These are phyloP conservation scores for Ilyonectria robusta DNA, from an alignment of 2,329 filamentous ascomycete genomes.

Conservation along the genomic window DNA sequence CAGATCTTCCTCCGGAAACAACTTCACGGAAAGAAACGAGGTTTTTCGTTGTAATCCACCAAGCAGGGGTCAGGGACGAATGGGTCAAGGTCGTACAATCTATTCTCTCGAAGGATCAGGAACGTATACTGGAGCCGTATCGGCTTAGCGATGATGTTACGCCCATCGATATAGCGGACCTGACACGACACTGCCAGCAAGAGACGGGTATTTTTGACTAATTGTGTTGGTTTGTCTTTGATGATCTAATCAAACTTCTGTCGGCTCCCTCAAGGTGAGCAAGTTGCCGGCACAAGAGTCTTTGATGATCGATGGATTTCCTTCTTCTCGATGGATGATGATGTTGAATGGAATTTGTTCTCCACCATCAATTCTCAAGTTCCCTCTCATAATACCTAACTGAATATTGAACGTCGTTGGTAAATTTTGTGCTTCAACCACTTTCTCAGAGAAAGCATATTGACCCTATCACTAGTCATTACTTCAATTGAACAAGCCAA, in stretches of 20 bases:
- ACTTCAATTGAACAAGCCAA: no score
- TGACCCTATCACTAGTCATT: no score
- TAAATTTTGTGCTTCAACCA: no score
- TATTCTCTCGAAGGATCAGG: background rate
- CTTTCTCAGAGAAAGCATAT: no score
- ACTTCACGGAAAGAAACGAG: background rate
- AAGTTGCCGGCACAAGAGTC: no score
- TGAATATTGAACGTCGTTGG: no score
- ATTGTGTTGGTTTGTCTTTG: background rate
- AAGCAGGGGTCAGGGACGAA: background rate
- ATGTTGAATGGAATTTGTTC: background rate
- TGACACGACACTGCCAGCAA: background rate
- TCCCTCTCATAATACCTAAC: no score
- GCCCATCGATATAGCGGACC: background rate
- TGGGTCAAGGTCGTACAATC: background rate
- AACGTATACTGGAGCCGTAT: background rate
- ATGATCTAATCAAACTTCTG: no score
- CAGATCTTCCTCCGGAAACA: background rate
- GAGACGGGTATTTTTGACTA: background rate
- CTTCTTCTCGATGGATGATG: background rate
- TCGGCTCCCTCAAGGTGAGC: no score
- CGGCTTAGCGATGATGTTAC: background rate
- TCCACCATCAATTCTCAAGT: no score
- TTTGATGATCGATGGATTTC: background rate
- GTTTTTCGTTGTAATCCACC: background rate